Conservation (phyloP, 257 asterid species). For the Plantago ovata region DNA sequence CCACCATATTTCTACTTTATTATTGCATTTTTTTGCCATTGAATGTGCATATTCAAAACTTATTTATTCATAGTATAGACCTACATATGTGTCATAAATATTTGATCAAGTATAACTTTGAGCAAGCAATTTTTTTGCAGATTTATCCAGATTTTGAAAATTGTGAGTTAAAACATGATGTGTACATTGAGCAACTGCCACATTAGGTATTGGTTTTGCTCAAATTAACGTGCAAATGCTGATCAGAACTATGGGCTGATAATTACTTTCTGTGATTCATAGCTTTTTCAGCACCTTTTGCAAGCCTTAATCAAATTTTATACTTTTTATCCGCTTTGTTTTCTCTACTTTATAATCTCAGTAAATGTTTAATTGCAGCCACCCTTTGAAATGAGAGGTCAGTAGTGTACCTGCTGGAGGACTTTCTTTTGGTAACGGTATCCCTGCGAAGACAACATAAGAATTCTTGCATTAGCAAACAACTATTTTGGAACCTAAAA, state of each 20-base stretch:
- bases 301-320: too few species aligned
- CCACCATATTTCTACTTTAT: background rate
- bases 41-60: too few species aligned
- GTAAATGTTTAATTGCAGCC: constrained; percentile 1
- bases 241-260: background rate
- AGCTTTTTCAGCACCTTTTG: background rate
- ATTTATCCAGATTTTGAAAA: background rate
- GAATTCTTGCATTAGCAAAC: constrained; percentile 16
- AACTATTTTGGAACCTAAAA: constrained; percentile 7
- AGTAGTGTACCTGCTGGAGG: constrained; percentile 65
- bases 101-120: background rate
- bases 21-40: too few species aligned
- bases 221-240: background rate
- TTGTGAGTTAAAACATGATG: too few species aligned
- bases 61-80: too few species aligned
- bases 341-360: too few species aligned
- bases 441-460: constrained; percentile 46
- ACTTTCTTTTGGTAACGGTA: constrained; percentile 82
- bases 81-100: too few species aligned
- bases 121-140: background rate
- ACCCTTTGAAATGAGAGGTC: background rate
- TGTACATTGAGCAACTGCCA: too few species aligned
- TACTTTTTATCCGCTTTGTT: too few species aligned
- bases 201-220: background rate
- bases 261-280: background rate